phyloP scores from a whole-genome alignment of 495 filamentous ascomycete species.

The Sphaerosporella brunnea region DNA sequence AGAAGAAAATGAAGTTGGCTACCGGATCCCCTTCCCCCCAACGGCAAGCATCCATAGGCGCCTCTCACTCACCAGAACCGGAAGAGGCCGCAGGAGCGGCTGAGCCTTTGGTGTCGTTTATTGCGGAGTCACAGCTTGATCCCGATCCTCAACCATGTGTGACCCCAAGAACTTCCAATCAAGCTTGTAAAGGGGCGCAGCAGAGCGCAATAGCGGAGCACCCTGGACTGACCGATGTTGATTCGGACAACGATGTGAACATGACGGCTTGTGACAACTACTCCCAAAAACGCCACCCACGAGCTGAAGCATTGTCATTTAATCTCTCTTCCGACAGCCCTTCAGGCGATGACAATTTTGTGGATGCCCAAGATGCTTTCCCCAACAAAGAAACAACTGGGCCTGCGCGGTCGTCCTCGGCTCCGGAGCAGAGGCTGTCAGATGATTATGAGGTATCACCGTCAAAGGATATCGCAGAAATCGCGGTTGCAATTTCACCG shows the following conservation, averaged over 20 bases:
- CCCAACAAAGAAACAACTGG: not conserved
- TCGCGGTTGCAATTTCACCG: not conserved
- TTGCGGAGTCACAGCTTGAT: not conserved
- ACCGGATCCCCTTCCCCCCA: not conserved
- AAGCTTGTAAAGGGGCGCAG: no score
- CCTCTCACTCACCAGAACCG: not conserved
- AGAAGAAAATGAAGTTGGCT: not conserved
- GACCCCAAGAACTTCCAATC: no score
- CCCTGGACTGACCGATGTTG: not conserved
- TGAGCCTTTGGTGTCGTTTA: not conserved
- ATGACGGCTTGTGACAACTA: not conserved
- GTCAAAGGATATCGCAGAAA: not conserved
- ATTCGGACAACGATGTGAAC: not conserved
- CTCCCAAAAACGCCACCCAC: not conserved
- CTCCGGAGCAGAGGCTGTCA: not conserved
- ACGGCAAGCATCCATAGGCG: not conserved
- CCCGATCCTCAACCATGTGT: not conserved
- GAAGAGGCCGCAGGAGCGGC: not conserved
- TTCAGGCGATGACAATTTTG: conserved; percentile 2
- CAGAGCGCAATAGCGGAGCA: not conserved
- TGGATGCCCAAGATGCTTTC: conserved; percentile 2
- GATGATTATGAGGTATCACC: not conserved
- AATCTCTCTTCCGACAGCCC: not conserved
- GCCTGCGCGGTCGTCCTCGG: not conserved
- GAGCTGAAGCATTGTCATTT: not conserved